Base-by-base conservation (phyloP, 164 flowering plant genomes). In the Piper betle region DNA sequence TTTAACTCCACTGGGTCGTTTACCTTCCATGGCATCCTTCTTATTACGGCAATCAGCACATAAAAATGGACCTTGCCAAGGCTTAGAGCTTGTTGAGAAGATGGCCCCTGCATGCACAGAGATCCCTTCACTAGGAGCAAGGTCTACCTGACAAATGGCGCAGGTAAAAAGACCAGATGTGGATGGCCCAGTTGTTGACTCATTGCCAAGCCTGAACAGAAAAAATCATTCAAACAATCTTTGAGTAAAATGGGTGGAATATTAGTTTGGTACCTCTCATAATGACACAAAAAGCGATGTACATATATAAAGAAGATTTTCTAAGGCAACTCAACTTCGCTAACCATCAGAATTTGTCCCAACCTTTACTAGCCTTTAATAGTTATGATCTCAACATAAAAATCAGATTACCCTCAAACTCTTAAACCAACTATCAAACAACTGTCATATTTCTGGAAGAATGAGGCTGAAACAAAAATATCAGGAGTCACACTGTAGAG, bases 1-100 rank as follows among this genome's bases (percentile, higher is more conserved):
- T 78, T 72, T 76, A 42, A 80, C 76, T 55, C 85, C 84, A 63
- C 85, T 85, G 0, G 82, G 92, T 18, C 85, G 84, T 62, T 84
- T 86, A 59, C 88, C 88, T 81, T 86, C 93, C 87, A 82, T 84
- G 60, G 89, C 93, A 38, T 86, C 93, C 74, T 86, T 82, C 77
- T 86, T 84, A 57, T 81, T 75, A 4, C 87, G 80, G 60, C 89
- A 84, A 56, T 73, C 86, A 2, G 75, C 75, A 62, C 93, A 87
- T 3, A 91, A 87, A 65, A 91, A 91, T 37, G 97, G 97, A 37
- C 97, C 97, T 75, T 90, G 82, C 97, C 97, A 90, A 2, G 97
- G 92, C 67, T 78, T 90, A 57, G 88, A 72, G 68, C 87, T 82
- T 54, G 81, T 82, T 33, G 97, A 87, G 81, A 90, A 90, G 69